Conservation (phyloP, 73 alveolate species). For the Symbiodinium natans region DNA sequence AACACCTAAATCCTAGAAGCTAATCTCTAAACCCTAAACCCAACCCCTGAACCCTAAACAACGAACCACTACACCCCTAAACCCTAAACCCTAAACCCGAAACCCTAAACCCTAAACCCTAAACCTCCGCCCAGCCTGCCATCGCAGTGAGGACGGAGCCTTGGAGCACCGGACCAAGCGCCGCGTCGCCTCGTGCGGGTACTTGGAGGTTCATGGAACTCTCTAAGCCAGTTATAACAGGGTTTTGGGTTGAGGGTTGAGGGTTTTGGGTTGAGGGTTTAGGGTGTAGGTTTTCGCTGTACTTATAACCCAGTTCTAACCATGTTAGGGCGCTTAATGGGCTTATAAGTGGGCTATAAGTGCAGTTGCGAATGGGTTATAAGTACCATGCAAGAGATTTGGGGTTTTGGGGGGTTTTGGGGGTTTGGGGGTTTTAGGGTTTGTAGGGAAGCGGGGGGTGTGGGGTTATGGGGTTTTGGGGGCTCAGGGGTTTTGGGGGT, state of each 20-base stretch:
- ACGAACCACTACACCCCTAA: background rate
- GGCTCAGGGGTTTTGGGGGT: too few species aligned
- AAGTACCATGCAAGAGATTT: too few species aligned
- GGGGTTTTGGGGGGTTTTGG: too few species aligned
- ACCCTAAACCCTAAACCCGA: background rate
- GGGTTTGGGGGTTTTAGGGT: too few species aligned
- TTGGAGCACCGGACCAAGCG: background rate
- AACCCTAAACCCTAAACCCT: background rate
- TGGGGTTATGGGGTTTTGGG: too few species aligned
- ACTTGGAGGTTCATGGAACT: too few species aligned
- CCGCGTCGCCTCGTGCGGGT: background rate
- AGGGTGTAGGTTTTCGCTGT: background rate
- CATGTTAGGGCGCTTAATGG: too few species aligned
- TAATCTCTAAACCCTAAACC: background rate
- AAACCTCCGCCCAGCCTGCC: background rate
- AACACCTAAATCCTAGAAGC: background rate
- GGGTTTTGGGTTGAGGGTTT: too few species aligned
- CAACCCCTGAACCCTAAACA: background rate
- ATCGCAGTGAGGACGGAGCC: background rate
- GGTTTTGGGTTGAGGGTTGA: background rate
- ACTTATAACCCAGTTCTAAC: too few species aligned
- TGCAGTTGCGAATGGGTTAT: too few species aligned
- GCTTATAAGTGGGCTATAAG: too few species aligned
- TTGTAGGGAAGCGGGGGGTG: too few species aligned
- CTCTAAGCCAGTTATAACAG: background rate